Percentiles rank a stretch among this genome's conserved stretches.
phyloP scores from a whole-genome alignment of 768 basidiomycete genomes.

The Russula compacta region DNA sequence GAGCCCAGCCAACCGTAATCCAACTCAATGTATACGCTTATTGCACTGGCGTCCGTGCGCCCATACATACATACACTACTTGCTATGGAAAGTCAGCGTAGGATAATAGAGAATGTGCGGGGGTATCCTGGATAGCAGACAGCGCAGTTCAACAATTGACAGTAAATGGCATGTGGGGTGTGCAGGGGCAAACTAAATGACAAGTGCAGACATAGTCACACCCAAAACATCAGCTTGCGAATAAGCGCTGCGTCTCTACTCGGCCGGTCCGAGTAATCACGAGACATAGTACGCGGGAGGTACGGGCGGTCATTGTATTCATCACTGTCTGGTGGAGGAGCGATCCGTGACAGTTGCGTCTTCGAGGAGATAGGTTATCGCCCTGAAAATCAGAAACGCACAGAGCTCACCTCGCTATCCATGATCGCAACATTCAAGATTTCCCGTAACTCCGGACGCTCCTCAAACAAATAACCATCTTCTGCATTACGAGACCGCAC shows the following conservation, averaged over 20 bases:
- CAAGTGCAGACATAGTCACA: slow-evolving; percentile 1
- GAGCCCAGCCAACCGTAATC: not conserved
- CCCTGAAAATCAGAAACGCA: not conserved
- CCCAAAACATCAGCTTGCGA: slow-evolving; percentile 27
- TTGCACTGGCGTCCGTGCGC: not conserved
- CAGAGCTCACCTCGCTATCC: slow-evolving; percentile 51
- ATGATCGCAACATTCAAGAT: slow-evolving; percentile 55
- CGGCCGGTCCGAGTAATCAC: slow-evolving; percentile 22
- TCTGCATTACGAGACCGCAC: slow-evolving; percentile 48
- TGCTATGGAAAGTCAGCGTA: not conserved
- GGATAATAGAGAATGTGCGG: not conserved
- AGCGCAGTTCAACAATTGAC: not conserved
- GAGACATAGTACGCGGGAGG: slow-evolving; percentile 19
- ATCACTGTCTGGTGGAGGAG: slow-evolving; percentile 38
- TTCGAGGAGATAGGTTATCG: slow-evolving; percentile 24
- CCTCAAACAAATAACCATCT: slow-evolving; percentile 51
- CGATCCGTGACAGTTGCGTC: slow-evolving; percentile 61
- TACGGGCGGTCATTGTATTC: slow-evolving; percentile 28
- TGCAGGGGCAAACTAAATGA: not conserved
- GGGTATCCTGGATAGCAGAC: slow-evolving; percentile 15
- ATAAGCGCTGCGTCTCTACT: slow-evolving; percentile 24
- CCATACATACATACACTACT: slow-evolving; percentile 4
- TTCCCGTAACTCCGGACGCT: slow-evolving; percentile 43
- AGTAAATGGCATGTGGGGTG: not conserved
- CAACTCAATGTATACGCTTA: not conserved